Evolutionary conservation across 2,329 filamentous ascomycete genomes (phyloP), one percentile per base, ranked within the genome.

Genomic region (Penicillium psychrosexuale): DNA sequence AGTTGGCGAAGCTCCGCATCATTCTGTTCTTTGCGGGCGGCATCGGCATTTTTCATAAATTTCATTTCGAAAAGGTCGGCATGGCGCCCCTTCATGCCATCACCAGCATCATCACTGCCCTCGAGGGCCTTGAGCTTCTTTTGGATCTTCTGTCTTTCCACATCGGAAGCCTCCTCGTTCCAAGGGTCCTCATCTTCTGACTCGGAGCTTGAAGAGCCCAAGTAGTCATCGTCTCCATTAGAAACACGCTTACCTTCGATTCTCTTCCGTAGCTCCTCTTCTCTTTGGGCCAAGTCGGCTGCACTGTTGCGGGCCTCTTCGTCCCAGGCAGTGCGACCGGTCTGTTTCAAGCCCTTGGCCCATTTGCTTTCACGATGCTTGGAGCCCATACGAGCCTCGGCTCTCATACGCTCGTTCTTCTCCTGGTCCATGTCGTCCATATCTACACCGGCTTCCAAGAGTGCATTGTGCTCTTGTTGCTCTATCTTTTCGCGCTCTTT

Each of bases 11-110:
- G 77, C 53, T 90, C 83, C 53, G 89, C 88, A 64, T 96, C 90
- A 63, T 97, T 97, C 54, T 85, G 83, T 59, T 87, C 84, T 72
- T 87, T 91, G 66, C 85, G 85, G 36, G 85, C 81, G 28, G 87
- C 88, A 67, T 97, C 92, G 1, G 91, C 90, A 62, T 88, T 91
- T 66, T 88, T 85, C 94, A 99, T 97, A 71, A 99, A 99, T 58
- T 90, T 90, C 87, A 99, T 91, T 48, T 83, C 82, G 73, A 90
- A 85, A 7, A 99, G 77, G 64, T 84, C 87, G 13, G 87, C 86
- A 62, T 82, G 80, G 0, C 83, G 82, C 17, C 69, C 69, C 36
- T 71, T 71, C 36, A 70, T 65, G 31, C 70, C 71, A 38, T 68
- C 66, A 3, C 63, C 66, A 17, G 75, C 73, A 15, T 76, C 75